These are phyloP conservation scores for Poa annua DNA, from an alignment of 176 grass and related monocot species.

Conservation along the genomic window DNA sequence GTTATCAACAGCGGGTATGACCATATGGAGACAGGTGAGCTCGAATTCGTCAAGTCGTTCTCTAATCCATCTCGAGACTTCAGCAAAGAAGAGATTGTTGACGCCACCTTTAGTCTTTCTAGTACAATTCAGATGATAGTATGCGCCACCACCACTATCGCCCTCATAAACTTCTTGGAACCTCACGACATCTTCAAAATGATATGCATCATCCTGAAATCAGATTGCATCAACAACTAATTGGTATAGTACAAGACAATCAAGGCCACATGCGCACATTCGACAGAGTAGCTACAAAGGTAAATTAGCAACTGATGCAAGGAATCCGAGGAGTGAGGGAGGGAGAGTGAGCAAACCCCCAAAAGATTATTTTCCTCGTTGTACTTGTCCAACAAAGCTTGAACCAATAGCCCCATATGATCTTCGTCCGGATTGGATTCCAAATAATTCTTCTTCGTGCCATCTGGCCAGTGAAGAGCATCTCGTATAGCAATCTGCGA, in stretches of 20 bases:
- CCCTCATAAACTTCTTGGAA: background rate
- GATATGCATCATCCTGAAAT: background rate
- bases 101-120: conserved; percentile 2
- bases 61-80: background rate
- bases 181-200: background rate
- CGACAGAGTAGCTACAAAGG: background rate
- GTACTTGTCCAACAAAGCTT: no score
- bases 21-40: background rate
- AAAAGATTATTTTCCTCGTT: background rate
- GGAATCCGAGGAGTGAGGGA: background rate
- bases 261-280: background rate
- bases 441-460: no score
- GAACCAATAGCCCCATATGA: background rate
- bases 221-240: background rate
- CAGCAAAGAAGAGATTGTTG: background rate
- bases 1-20: background rate
- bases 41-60: background rate
- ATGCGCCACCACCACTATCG: background rate
- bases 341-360: background rate
- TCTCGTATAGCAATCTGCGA: conserved; percentile 1
- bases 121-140: conserved; percentile 3
- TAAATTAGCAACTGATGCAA: background rate
- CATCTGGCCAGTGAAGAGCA: no score
- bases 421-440: background rate
- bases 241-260: background rate